Conservation (phyloP, 1,139 yeast species). For the Kodamaea suecica region DNA sequence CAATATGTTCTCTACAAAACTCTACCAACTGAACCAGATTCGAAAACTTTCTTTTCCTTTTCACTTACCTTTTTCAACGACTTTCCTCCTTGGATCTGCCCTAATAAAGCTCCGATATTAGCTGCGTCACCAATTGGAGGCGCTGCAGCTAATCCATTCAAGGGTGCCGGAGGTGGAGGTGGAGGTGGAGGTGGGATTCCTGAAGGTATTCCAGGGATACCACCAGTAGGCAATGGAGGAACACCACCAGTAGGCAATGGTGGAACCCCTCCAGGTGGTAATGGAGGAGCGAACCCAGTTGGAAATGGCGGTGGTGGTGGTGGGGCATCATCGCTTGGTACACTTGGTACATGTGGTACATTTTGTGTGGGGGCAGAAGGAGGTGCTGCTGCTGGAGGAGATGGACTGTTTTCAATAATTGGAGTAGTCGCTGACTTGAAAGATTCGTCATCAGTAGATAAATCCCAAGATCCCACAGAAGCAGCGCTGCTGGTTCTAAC, state of each 20-base stretch:
- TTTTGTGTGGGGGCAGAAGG: slow-evolving; percentile 8
- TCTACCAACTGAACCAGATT: slow-evolving; percentile 48
- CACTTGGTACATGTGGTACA: slow-evolving; percentile 8
- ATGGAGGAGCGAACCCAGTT: no score
- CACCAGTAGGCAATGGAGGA: slow-evolving; percentile 30
- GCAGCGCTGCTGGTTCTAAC: slow-evolving; percentile 1
- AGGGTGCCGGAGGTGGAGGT: slow-evolving; percentile 29
- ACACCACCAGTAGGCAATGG: slow-evolving; percentile 14
- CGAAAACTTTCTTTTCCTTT: slow-evolving; percentile 42
- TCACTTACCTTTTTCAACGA: slow-evolving; percentile 48
- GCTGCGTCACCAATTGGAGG: slow-evolving; percentile 29
- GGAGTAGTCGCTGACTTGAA: slow-evolving; percentile 10
- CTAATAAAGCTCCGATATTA: slow-evolving; percentile 46
- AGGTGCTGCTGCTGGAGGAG: slow-evolving; percentile 8
- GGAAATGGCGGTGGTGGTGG: slow-evolving; percentile 14
- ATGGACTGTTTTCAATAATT: slow-evolving; percentile 2
- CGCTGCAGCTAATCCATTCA: slow-evolving; percentile 14
- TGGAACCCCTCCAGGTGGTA: no score
- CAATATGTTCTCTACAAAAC: slow-evolving; percentile 30
- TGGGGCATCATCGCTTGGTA: slow-evolving; percentile 16
- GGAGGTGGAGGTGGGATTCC: slow-evolving; percentile 19
- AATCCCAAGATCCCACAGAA: slow-evolving; percentile 5
- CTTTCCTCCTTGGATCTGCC: slow-evolving; percentile 55
- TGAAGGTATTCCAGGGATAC: slow-evolving; percentile 18
- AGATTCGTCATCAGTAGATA: slow-evolving; percentile 8